These are phyloP conservation scores for Plasmodium knowlesi DNA, from an alignment of 169 alveolate genomes.

Conservation along the genomic window DNA sequence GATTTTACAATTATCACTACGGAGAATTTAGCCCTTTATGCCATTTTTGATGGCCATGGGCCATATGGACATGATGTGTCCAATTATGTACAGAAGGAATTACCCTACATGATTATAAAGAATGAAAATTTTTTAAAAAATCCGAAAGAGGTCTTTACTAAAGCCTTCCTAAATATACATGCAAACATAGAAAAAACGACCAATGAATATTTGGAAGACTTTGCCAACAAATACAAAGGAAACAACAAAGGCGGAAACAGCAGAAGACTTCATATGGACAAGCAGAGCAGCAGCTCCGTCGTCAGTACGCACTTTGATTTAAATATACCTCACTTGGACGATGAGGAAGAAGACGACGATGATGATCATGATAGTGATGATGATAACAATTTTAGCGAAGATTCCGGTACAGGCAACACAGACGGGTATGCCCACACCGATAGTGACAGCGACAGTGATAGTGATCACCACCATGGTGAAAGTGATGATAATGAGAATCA, in stretches of 20 bases:
- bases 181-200: constrained; percentile 51
- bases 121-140: constrained; percentile 63
- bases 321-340: background rate
- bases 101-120: constrained; percentile 79
- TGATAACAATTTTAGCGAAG: background rate
- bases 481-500: constrained; percentile 17
- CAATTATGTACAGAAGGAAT: constrained; percentile 82
- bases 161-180: constrained; percentile 62
- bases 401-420: background rate
- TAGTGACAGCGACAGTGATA: background rate
- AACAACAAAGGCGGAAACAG: background rate
- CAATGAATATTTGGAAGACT: constrained; percentile 26
- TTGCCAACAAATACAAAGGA: background rate
- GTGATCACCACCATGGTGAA: background rate
- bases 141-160: constrained; percentile 70
- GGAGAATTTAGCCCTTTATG: constrained; percentile 83
- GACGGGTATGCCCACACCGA: background rate
- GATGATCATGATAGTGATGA: background rate
- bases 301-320: constrained; percentile 1
- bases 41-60: constrained; percentile 94
- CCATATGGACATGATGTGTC: constrained; percentile 92
- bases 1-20: constrained; percentile 82
- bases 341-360: background rate
- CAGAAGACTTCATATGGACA: background rate
- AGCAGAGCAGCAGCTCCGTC: background rate